Base-by-base conservation (phyloP, 768 basidiomycete species). In the Amanita muscaria region DNA sequence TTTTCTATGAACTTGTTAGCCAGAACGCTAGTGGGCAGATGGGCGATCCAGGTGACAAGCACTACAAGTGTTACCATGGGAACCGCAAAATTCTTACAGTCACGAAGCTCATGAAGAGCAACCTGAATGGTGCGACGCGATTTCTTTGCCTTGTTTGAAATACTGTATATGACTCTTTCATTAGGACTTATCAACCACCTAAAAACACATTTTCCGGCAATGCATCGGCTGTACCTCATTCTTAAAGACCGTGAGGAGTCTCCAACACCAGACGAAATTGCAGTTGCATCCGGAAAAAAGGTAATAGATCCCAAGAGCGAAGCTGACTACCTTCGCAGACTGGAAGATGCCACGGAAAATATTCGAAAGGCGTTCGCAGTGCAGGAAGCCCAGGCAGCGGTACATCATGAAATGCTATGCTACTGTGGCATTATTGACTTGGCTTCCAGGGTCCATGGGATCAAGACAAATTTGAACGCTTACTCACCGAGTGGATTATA, bases 381-480 rank as follows among this genome's bases (percentile, higher is more conserved):
- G 5, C 40, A 42, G 14, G 8, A 4, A 29, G 27, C n/a, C 11
- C 4, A 14, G 3, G 40, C 40, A 16, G 40, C 40, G 5, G 25
- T 42, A 30, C 4, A 16, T 30, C 5, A 10, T 15, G 9, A 18
- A 3, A 15, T 30, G 21, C 14, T 22, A 5, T 18, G 2, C 5
- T 23, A 11, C 11, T 19, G 10, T 4, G 21, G 25, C 37, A 23
- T 5, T 23, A 23, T 3, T 21, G 27, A 8, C 7, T 8, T 41
- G 7, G 8, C n/a, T n/a, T n/a, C 2, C 25, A 46, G 44, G 44
- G 37, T 11, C 35, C 34, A 9, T 46, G 44, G 44, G 37, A 46
- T 27, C 44, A 40, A 25, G 44, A 35, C 8, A 45, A 45, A 16
- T 22, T 45, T 34, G 34, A 38, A 23, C 5, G 18, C 4, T 23